Percentiles rank a stretch among this genome's conserved stretches.
Conservation (phyloP, 371 early-diverging fungal genomes). For the Mortierella sp. region DNA sequence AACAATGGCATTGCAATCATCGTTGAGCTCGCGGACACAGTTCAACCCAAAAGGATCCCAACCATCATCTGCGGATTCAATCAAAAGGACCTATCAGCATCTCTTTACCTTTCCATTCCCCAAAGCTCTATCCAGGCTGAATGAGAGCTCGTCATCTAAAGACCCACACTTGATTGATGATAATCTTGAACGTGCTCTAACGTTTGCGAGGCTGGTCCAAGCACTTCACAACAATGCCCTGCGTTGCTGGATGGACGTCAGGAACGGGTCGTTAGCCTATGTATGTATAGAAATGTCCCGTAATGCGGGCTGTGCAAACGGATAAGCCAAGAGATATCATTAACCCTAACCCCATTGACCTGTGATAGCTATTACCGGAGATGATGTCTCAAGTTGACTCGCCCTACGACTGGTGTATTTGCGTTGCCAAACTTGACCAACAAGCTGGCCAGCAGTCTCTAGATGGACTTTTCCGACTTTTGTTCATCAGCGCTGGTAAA, state of each 20-base stretch:
- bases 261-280: slow-evolving; percentile 38
- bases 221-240: slow-evolving; percentile 45
- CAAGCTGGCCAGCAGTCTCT: slow-evolving; percentile 20
- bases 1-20: background rate
- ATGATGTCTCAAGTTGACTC: slow-evolving; percentile 31
- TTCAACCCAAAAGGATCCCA: background rate
- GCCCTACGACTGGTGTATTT: slow-evolving; percentile 39
- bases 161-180: background rate
- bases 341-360: too few relatives aligned
- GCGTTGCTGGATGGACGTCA: slow-evolving; percentile 52
- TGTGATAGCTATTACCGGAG: slow-evolving; percentile 22
- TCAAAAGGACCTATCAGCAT: slow-evolving; percentile 28
- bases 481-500: slow-evolving; percentile 46
- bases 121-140: background rate
- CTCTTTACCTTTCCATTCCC: slow-evolving; percentile 40
- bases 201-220: slow-evolving; percentile 30
- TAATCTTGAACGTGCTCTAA: slow-evolving; percentile 9
- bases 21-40: background rate
- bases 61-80: slow-evolving; percentile 7
- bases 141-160: background rate
- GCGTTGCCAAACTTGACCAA: slow-evolving; percentile 12
- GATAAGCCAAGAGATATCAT: too few relatives aligned
- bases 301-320: background rate
- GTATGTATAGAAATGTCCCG: slow-evolving; percentile 14
- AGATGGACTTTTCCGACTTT: slow-evolving; percentile 40